Conservation (phyloP, 371 early-diverging fungal species). For the Lichtheimia ramosa region DNA sequence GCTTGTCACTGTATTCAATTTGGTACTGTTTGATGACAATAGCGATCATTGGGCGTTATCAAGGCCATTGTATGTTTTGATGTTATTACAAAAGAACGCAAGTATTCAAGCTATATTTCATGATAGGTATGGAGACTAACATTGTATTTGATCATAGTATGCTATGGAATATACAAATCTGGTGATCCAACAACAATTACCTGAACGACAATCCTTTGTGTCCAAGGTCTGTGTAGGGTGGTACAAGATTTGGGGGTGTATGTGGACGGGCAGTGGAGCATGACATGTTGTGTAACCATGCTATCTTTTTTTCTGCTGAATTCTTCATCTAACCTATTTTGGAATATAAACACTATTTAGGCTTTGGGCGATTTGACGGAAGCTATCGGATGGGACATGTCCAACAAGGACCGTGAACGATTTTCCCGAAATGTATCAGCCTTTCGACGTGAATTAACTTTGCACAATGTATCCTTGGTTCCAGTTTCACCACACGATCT, state of each 20-base stretch:
- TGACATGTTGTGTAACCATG: too few species aligned
- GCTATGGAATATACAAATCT: conserved; percentile 63
- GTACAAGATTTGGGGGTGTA: background rate
- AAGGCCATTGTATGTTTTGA: conserved; percentile 76
- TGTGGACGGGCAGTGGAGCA: too few species aligned
- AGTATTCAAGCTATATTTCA: conserved; percentile 1
- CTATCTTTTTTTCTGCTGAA: too few species aligned
- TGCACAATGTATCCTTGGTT: conserved; percentile 52
- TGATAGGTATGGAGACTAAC: background rate
- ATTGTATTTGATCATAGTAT: conserved; percentile 31
- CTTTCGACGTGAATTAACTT: conserved; percentile 61
- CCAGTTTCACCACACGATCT: conserved; percentile 15
- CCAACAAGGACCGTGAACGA: conserved; percentile 70
- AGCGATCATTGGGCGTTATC: conserved; percentile 82
- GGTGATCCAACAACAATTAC: conserved; percentile 71
- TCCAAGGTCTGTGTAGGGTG: conserved; percentile 45
- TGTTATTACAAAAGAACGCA: conserved; percentile 73
- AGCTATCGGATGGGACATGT: conserved; percentile 63
- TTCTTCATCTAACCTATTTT: background rate
- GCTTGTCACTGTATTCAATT: conserved; percentile 65
- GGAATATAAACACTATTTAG: conserved; percentile 17
- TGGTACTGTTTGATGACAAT: conserved; percentile 77
- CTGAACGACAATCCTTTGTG: conserved; percentile 67
- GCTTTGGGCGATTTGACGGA: conserved; percentile 63
- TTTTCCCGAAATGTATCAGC: conserved; percentile 77